Conservation (phyloP, 768 basidiomycete genomes). For the Russula brevipes region DNA sequence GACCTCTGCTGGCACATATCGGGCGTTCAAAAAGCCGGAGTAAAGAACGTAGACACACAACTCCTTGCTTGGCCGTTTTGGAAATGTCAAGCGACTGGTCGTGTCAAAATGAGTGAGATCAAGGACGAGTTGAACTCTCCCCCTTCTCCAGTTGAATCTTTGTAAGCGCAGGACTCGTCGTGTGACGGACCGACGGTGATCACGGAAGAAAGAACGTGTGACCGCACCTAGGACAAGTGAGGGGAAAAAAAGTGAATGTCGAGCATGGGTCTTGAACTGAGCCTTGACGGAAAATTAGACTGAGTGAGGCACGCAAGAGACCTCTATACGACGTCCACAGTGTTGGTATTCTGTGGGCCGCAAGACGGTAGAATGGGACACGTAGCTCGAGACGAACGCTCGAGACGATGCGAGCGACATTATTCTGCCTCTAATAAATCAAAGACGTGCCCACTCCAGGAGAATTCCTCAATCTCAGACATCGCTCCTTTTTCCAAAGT, state of each 20-base stretch:
- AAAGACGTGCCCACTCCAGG: too few relatives aligned
- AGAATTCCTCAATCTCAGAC: too few relatives aligned
- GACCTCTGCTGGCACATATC: conserved; percentile 47
- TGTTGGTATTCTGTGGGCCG: conserved; percentile 71
- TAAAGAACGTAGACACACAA: conserved; percentile 41
- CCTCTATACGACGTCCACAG: conserved; percentile 73
- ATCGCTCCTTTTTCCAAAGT: too few relatives aligned
- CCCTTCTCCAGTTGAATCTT: conserved; percentile 44
- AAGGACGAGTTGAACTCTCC: conserved; percentile 31
- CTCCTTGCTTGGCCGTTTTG: conserved; percentile 47
- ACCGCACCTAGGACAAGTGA: conserved; percentile 45
- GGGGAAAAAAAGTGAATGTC: background rate
- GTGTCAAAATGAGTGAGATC: background rate
- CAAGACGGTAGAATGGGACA: conserved; percentile 62
- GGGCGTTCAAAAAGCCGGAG: conserved; percentile 55
- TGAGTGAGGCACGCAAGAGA: conserved; percentile 52
- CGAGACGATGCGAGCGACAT: background rate
- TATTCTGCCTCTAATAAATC: background rate
- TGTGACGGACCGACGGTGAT: conserved; percentile 43
- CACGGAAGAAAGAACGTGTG: conserved; percentile 61
- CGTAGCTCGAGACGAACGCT: conserved; percentile 37
- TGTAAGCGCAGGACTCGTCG: conserved; percentile 51
- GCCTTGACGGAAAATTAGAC: conserved; percentile 49
- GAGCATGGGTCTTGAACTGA: background rate
- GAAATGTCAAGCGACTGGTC: conserved; percentile 59